Evolutionary conservation across 1,284 basidiomycete species (phyloP), one percentile per base, ranked within the genome.

Genomic region (Trichosporon inkin): DNA sequence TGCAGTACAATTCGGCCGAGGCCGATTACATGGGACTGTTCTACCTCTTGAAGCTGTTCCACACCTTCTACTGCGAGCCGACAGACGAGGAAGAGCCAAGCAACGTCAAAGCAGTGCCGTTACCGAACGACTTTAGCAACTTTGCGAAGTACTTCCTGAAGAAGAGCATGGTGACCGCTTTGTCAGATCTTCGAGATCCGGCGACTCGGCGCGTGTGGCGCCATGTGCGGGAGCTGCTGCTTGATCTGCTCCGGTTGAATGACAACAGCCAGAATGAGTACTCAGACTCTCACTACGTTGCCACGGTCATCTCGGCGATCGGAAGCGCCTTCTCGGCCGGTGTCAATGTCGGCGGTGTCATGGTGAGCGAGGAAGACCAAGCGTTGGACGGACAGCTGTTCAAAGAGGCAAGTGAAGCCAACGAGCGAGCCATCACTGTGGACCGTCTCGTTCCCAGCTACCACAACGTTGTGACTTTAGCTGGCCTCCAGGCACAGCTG

Each of bases 251-350:
- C 16, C 84, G 87, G 3, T 92, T 91, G 75, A 98, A 99, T 75
- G 94, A 98, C 78, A 99, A 98, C 73, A 93, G 92, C 2, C 84
- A 86, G 17, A 98, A 97, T 73, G 81, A 84, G 88, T 95, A 87
- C 70, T 90, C 91, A 36, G 95, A 98, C 75, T 91, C 89, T 6
- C 87, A 89, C 68, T 98, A 96, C 75, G 86, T 97, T 16, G 91
- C 90, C 62, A 86, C 89, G 1, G 82, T 95, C 63, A 89, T 98
- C 58, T 86, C 90, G 28, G 86, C 90, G 1, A 82, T 93, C 14
- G 89, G 89, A 24, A 74, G 73, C 53, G 75, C 74, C 11, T 68
- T 73, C 41, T 67, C 71, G 13, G 64, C 67, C 13, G 68, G 72
- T 13, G 67, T 65, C 11, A 64, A 68, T 3, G 53, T 63, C 32